Base-by-base conservation (phyloP, 106 monocot genomes). In the Cymbidium sinense region DNA sequence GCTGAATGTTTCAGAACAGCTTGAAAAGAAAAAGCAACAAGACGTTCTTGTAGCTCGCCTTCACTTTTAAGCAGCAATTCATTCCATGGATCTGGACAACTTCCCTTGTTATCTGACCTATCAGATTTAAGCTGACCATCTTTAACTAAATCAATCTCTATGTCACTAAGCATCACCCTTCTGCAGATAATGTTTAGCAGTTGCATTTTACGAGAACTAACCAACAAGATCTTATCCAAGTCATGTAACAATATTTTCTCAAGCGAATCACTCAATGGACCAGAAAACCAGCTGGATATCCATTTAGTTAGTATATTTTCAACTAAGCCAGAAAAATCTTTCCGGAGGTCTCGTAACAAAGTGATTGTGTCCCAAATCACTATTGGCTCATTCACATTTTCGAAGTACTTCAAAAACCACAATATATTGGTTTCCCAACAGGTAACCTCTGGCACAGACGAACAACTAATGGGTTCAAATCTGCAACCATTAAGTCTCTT, bases 121-220 rank as follows among this genome's bases (percentile, higher is more conserved):
- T 5, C 23, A 8, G 47, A 50, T 19, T 47, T 54, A 34, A 76
- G 29, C 64, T 74, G 55, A 28, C 36, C 70, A 72, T 76, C 80
- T 27, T 76, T 79, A 54, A 30, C 36, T 77, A 64, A 50, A 43
- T 69, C 72, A 75, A 27, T 73, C 51, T 77, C 54, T 50, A 35
- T 27, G 35, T 84, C 82, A 64, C 35, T 29, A 18, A 81, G 51
- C 70, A 90, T 83, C 70, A 95, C 69, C 62, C 85, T 79, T 82
- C 95, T 88, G 79, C 90, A 88, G 20, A 95, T 84, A 30, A 95
- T 85, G 64, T 85, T 92, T 29, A 95, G 71, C 70, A 95, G 84
- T 23, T 90, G 86, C 34, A 95, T 28, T 69, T 81, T 87, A 39
- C 92, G 88, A 33, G 85, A 79, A 62, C 75, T 82, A 21, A 90